A percentile compares a stretch with the other conserved stretches of the same genome.
phyloP scores from a whole-genome alignment of 148 eudicot genomes.

The Amaranthus cruentus region DNA sequence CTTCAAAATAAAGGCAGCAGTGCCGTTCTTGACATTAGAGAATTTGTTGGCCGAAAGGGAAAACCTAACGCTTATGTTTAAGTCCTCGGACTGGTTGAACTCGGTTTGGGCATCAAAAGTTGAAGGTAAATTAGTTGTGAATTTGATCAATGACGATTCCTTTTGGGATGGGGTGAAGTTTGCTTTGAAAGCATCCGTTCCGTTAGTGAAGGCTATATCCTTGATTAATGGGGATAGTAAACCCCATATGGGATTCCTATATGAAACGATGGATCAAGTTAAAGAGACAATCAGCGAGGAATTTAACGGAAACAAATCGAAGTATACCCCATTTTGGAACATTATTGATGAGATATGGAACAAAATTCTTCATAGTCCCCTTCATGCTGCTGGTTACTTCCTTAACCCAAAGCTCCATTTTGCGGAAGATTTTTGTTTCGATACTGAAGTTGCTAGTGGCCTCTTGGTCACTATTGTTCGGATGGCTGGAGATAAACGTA shows the following conservation, averaged over 20 bases:
- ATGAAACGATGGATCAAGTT: slow-evolving; percentile 65
- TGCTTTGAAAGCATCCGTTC: slow-evolving; percentile 52
- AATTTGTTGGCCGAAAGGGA: slow-evolving; percentile 34
- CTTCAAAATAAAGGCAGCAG: slow-evolving; percentile 35
- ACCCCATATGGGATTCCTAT: slow-evolving; percentile 46
- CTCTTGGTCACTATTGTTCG: slow-evolving; percentile 37
- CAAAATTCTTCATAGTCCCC: slow-evolving; percentile 50
- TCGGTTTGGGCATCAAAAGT: slow-evolving; percentile 36
- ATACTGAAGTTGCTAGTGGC: slow-evolving; percentile 54
- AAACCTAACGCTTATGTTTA: slow-evolving; percentile 36
- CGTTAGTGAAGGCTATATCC: slow-evolving; percentile 44
- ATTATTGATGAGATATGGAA: slow-evolving; percentile 67
- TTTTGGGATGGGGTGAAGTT: slow-evolving; percentile 42
- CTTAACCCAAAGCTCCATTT: slow-evolving; percentile 45
- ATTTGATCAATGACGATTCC: slow-evolving; percentile 31
- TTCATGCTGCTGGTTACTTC: slow-evolving; percentile 64
- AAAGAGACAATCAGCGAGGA: slow-evolving; percentile 58
- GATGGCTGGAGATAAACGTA: slow-evolving; percentile 24
- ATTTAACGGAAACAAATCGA: slow-evolving; percentile 31
- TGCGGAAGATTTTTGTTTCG: slow-evolving; percentile 35
- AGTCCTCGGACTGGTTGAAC: slow-evolving; percentile 43
- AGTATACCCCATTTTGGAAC: slow-evolving; percentile 41
- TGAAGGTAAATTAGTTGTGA: slow-evolving; percentile 39
- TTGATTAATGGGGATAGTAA: slow-evolving; percentile 31
- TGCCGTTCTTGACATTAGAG: slow-evolving; percentile 52